Conservation (phyloP, 805 yeast species). For the Candida ovalis region DNA sequence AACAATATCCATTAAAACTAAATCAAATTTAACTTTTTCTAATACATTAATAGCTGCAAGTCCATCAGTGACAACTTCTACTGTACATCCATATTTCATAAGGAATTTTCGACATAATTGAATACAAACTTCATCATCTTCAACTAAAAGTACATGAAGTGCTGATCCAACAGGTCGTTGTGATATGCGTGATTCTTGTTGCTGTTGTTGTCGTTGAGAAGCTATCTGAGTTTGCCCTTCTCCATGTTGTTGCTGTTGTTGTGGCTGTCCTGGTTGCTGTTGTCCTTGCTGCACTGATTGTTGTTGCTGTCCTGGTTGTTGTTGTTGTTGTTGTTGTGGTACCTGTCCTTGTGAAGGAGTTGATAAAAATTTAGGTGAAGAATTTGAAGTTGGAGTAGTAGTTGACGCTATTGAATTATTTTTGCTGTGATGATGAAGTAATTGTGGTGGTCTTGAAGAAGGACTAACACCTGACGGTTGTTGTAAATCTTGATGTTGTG, state of each 20-base stretch:
- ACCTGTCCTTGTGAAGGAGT: constrained; percentile 1
- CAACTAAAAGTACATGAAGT: constrained; percentile 72
- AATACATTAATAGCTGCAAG: constrained; percentile 77
- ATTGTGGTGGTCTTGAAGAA: constrained; percentile 5
- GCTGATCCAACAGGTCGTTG: constrained; percentile 33
- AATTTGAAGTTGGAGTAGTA: constrained; percentile 5
- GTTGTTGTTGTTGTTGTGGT: constrained; percentile 7
- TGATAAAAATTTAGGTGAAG: constrained; percentile 10
- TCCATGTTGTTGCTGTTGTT: not conserved
- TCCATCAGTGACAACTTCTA: constrained; percentile 91
- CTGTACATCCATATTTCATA: constrained; percentile 85
- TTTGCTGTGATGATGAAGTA: constrained; percentile 5
- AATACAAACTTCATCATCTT: constrained; percentile 79
- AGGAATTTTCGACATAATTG: constrained; percentile 79
- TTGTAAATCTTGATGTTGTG: constrained; percentile 6
- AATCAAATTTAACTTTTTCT: constrained; percentile 66
- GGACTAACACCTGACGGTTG: not conserved
- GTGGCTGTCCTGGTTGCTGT: constrained; percentile 10
- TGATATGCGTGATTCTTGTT: constrained; percentile 13
- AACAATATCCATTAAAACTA: constrained; percentile 82
- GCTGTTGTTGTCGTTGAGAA: constrained; percentile 1
- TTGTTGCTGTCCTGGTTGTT: constrained; percentile 1
- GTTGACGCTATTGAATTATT: constrained; percentile 4
- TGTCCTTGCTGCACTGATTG: not conserved
- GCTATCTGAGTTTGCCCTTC: constrained; percentile 1